Evolutionary conservation across 2,329 filamentous ascomycete genomes (phyloP).

Genomic region (Malbranchea zuffiana): DNA sequence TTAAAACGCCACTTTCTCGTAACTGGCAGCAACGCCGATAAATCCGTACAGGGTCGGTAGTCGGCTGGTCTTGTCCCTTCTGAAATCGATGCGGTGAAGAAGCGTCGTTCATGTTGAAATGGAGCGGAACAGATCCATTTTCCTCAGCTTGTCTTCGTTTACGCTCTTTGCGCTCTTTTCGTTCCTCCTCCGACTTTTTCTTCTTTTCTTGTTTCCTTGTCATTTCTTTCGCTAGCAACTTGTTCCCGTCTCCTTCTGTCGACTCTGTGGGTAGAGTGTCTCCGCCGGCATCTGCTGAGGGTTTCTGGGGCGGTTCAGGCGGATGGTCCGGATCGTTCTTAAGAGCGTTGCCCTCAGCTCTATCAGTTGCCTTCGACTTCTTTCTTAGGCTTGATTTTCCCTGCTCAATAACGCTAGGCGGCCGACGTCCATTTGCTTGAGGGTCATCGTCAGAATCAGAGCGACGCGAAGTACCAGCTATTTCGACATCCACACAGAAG

Average conservation of each 20-base stretch:
- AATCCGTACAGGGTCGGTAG: constrained; percentile 82
- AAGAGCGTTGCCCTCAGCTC: constrained; percentile 61
- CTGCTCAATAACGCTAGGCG: constrained; percentile 5
- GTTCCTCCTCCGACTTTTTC: constrained; percentile 83
- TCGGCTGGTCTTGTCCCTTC: constrained; percentile 54
- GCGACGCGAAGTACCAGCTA: constrained; percentile 76
- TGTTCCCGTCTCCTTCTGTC: constrained; percentile 17
- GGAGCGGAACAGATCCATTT: constrained; percentile 76
- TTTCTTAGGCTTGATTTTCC: constrained; percentile 6
- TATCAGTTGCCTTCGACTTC: constrained; percentile 33
- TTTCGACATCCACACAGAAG: constrained; percentile 95
- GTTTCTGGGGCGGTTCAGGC: constrained; percentile 9
- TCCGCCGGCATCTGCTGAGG: constrained; percentile 1
- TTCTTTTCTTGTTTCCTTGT: constrained; percentile 89
- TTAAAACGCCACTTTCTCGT: constrained; percentile 81
- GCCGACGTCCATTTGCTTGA: constrained; percentile 20
- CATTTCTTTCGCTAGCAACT: constrained; percentile 31
- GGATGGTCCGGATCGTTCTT: constrained; percentile 48
- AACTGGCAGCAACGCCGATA: constrained; percentile 92
- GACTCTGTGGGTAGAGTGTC: constrained; percentile 20
- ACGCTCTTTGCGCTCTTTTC: constrained; percentile 84
- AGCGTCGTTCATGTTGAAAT: constrained; percentile 60
- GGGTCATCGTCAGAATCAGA: constrained; percentile 45
- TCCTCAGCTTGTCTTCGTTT: constrained; percentile 75
- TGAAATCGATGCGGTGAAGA: constrained; percentile 31